These are phyloP conservation scores for Evansstolkia leycettana DNA, from an alignment of 495 filamentous ascomycete species.

Conservation along the genomic window DNA sequence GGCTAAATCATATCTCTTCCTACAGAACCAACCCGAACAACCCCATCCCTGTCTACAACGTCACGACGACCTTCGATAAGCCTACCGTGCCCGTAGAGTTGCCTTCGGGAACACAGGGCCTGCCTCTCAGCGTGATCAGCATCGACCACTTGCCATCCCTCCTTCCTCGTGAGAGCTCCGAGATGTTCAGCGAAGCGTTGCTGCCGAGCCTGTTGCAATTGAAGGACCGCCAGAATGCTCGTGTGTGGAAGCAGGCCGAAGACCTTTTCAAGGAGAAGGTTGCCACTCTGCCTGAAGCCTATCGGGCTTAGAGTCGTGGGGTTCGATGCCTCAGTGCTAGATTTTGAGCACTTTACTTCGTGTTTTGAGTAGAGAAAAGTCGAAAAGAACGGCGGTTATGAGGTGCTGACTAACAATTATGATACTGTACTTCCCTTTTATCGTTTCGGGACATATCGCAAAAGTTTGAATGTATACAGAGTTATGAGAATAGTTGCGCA, in stretches of 20 bases:
- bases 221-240: slow-evolving; percentile 55
- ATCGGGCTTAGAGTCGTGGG: slow-evolving; percentile 9
- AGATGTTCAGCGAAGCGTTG: slow-evolving; percentile 72
- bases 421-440: no score
- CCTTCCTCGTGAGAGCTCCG: slow-evolving; percentile 74
- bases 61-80: slow-evolving; percentile 69
- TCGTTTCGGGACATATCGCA: no score
- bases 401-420: no score
- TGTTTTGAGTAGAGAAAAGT: no score
- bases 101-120: slow-evolving; percentile 35
- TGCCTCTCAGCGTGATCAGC: slow-evolving; percentile 63
- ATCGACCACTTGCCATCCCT: slow-evolving; percentile 89
- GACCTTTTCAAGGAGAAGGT: slow-evolving; percentile 80
- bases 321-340: no score
- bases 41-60: slow-evolving; percentile 73
- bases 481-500: no score
- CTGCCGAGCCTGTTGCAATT: slow-evolving; percentile 69
- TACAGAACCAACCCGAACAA: slow-evolving; percentile 56
- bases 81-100: slow-evolving; percentile 63
- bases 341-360: no score
- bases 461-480: no score
- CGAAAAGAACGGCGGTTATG: no score
- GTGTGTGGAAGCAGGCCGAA: slow-evolving; percentile 77
- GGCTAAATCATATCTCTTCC: neutral
- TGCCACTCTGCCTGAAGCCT: slow-evolving; percentile 45